Evolutionary conservation across 352 stramenopile genomes (phyloP), one percentile per base, ranked within the genome.

Genomic region (Pythium vanterpoolii): DNA sequence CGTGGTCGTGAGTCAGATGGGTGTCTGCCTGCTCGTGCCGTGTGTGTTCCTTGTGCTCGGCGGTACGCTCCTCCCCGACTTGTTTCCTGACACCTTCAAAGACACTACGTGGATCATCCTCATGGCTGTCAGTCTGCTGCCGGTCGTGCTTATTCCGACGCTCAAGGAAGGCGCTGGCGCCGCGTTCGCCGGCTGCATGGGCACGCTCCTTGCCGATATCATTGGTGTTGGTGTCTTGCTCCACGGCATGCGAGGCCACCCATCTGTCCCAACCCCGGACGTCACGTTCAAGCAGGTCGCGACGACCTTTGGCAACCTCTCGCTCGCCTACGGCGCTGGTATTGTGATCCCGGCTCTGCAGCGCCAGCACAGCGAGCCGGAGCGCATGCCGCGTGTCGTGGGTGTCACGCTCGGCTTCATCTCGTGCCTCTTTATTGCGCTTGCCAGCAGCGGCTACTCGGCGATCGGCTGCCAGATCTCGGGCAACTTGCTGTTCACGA

Each of bases 11-110:
- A 71, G 72, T 16, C 77, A 81, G 39, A 81, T 86, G 72, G 63
- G 64, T 42, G 76, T 74, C 16, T 86, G 76, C 47, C 59, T 86
- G 21, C 46, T 85, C 34, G 71, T 80, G 40, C 73, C 77, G 21
- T 81, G 72, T 46, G 71, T 71, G 16, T 84, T 79, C 69, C 69
- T 87, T 10, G 75, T 87, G 48, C 61, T 73, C 10, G 66, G 66
- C 18, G 59, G 66, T 50, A 69, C 34, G 4, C 33, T 72, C 10
- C 49, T 68, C 9, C 27, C 33, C 33, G 34, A 44, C 28, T 55
- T 74, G 4, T 74, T 74, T 43, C 67, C 67, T 8, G 63, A 34
- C 16, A 19, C 58, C n/a, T 69, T 69, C 44, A 42, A 56, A 33
- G 33, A 45, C 30, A 21, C 28, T n/a, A 56, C 48, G 18, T 56